Evolutionary conservation across 768 basidiomycete species (phyloP).

Genomic region (Guyanaporus albipodus): DNA sequence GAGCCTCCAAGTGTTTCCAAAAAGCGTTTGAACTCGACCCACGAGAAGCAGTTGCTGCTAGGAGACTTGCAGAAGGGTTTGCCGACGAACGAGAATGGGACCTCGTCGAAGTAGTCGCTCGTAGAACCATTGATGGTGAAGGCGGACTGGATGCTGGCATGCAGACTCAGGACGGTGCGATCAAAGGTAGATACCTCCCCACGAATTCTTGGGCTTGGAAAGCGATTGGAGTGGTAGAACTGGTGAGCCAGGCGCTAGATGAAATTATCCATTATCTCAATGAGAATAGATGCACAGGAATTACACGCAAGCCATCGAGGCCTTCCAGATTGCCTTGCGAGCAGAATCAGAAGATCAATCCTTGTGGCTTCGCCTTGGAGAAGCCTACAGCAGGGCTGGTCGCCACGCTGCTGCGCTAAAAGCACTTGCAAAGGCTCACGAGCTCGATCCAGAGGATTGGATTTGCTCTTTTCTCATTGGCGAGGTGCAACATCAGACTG

Average conservation of each 20-base stretch:
- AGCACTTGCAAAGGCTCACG: slow-evolving; percentile 70
- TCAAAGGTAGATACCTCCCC: slow-evolving; percentile 54
- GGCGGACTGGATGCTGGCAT: slow-evolving; percentile 67
- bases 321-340: slow-evolving; percentile 82
- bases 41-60: slow-evolving; percentile 80
- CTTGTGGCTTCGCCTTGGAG: slow-evolving; percentile 89
- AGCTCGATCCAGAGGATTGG: slow-evolving; percentile 79
- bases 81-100: slow-evolving; percentile 95
- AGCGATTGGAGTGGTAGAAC: slow-evolving; percentile 85
- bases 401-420: slow-evolving; percentile 87
- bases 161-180: slow-evolving; percentile 38
- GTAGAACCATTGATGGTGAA: slow-evolving; percentile 90
- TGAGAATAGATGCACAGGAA: slow-evolving; percentile 56
- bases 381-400: slow-evolving; percentile 86
- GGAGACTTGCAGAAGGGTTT: slow-evolving; percentile 80
- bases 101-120: slow-evolving; percentile 90
- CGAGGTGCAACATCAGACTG: slow-evolving; percentile 76
- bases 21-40: slow-evolving; percentile 97
- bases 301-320: slow-evolving; percentile 71
- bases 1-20: slow-evolving; percentile 94
- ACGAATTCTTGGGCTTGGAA: slow-evolving; percentile 98
- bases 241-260: slow-evolving; percentile 50
- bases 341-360: slow-evolving; percentile 71
- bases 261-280: background rate
- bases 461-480: slow-evolving; percentile 78